A percentile compares a stretch with the other conserved stretches of the same genome.
These are phyloP conservation scores for Paecilomyces dactylethromorphus DNA, from an alignment of 2,329 filamentous ascomycete genomes.

Conservation along the genomic window DNA sequence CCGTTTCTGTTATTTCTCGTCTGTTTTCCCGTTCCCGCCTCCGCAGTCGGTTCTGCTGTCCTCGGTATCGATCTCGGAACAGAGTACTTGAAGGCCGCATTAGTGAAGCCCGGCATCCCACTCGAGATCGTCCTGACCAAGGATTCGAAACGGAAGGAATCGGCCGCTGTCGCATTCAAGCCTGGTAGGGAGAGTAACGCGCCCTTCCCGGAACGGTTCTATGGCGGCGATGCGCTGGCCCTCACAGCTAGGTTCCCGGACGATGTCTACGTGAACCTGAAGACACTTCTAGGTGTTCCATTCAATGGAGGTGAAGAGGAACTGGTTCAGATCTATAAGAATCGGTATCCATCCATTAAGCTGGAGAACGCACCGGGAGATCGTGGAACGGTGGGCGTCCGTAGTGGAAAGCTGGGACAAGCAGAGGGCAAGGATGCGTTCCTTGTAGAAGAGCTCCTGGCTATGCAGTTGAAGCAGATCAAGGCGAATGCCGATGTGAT, in stretches of 20 bases:
- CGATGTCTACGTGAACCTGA: slow-evolving; percentile 93
- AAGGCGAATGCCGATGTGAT: slow-evolving; percentile 79
- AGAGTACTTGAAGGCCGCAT: slow-evolving; percentile 90
- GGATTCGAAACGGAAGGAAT: slow-evolving; percentile 94
- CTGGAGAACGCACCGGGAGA: slow-evolving; percentile 47
- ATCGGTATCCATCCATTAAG: slow-evolving; percentile 71
- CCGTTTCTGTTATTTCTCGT: slow-evolving; percentile 47
- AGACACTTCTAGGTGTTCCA: slow-evolving; percentile 74
- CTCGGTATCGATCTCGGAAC: slow-evolving; percentile 92
- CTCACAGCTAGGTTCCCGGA: slow-evolving; percentile 80
- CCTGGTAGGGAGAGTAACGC: slow-evolving; percentile 62
- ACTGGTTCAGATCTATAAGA: slow-evolving; percentile 62
- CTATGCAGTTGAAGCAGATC: slow-evolving; percentile 92
- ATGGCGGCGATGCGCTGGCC: slow-evolving; percentile 86
- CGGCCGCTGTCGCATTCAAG: slow-evolving; percentile 88
- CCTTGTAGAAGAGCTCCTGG: slow-evolving; percentile 85
- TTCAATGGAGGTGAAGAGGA: slow-evolving; percentile 33
- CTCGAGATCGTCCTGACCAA: slow-evolving; percentile 98
- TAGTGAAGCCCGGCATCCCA: slow-evolving; percentile 94
- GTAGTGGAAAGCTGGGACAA: slow-evolving; percentile 62
- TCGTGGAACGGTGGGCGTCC: slow-evolving; percentile 71
- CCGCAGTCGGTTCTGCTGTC: slow-evolving; percentile 65
- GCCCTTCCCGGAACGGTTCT: slow-evolving; percentile 77
- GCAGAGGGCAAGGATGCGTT: slow-evolving; percentile 58
- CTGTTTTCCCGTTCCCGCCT: slow-evolving; percentile 50